Conservation (phyloP, 1,139 yeast genomes). For the Yamadazyma atmosphaerica region DNA sequence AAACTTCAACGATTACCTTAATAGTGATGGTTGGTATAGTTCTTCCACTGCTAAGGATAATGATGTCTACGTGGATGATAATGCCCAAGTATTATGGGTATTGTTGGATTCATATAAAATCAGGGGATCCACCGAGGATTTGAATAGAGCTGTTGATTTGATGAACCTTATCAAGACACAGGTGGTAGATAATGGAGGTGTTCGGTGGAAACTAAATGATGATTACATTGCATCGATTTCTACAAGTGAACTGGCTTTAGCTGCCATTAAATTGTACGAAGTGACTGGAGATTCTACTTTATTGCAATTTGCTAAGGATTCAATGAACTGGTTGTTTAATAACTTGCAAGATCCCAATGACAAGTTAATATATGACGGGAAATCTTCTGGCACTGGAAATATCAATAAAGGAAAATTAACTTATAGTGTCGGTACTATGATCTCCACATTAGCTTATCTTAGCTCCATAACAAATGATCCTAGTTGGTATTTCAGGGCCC, state of each 20-base stretch:
- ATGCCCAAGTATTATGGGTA: conserved; percentile 35
- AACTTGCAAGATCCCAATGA: conserved; percentile 30
- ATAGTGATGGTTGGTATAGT: conserved; percentile 26
- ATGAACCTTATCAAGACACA: conserved; percentile 17
- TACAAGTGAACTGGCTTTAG: conserved; percentile 33
- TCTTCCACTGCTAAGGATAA: conserved; percentile 26
- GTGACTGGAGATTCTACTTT: conserved; percentile 19
- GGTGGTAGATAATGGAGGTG: conserved; percentile 29
- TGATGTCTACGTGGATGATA: conserved; percentile 36
- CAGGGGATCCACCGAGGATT: conserved; percentile 15
- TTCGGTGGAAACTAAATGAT: conserved; percentile 25
- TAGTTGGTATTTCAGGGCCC: conserved; percentile 17
- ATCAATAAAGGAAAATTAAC: conserved; percentile 34
- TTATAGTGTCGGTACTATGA: conserved; percentile 35
- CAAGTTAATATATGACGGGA: conserved; percentile 33
- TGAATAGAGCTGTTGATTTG: conserved; percentile 18
- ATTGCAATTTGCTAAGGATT: conserved; percentile 23
- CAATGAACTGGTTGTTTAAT: conserved; percentile 26
- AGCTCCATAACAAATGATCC: conserved; percentile 15
- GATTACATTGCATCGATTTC: conserved; percentile 36
- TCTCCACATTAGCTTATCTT: conserved; percentile 29
- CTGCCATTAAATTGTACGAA: conserved; percentile 28
- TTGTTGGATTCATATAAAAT: conserved; percentile 25
- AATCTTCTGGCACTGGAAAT: conserved; percentile 17
- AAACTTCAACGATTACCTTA: conserved; percentile 15